These are phyloP conservation scores for Quercus aquifolioides DNA, from an alignment of 306 rosid genomes.

Conservation along the genomic window DNA sequence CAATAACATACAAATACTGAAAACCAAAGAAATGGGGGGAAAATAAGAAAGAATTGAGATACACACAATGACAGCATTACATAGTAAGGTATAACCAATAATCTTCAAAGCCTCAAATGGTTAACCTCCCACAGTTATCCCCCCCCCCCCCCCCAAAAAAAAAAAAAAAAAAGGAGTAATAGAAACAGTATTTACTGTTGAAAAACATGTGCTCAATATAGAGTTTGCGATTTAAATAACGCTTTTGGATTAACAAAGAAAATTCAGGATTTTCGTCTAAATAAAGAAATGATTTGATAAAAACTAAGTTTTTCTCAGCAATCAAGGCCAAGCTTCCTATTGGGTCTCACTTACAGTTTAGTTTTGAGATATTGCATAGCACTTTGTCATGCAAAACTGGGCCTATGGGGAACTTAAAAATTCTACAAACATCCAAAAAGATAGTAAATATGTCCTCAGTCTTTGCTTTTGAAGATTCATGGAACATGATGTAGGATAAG, in stretches of 20 bases:
- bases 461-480: not conserved
- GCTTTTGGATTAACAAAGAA: not conserved
- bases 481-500: not conserved
- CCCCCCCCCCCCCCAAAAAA: too few relatives aligned
- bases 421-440: not conserved
- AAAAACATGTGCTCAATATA: not conserved
- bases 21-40: not conserved
- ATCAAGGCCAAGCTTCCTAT: not conserved
- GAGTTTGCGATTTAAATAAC: not conserved
- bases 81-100: not conserved
- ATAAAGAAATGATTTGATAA: not conserved
- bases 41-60: not conserved
- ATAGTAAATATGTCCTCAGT: not conserved
- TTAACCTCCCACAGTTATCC: too few relatives aligned
- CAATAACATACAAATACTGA: not conserved
- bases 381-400: not conserved
- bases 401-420: not conserved
- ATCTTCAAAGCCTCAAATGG: not conserved
- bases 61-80: not conserved
- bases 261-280: not conserved
- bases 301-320: not conserved
- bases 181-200: not conserved
- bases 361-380: not conserved
- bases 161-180: not conserved
- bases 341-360: not conserved